Conservation (phyloP, 73 alveolate genomes). For the Durusdinium trenchii region DNA sequence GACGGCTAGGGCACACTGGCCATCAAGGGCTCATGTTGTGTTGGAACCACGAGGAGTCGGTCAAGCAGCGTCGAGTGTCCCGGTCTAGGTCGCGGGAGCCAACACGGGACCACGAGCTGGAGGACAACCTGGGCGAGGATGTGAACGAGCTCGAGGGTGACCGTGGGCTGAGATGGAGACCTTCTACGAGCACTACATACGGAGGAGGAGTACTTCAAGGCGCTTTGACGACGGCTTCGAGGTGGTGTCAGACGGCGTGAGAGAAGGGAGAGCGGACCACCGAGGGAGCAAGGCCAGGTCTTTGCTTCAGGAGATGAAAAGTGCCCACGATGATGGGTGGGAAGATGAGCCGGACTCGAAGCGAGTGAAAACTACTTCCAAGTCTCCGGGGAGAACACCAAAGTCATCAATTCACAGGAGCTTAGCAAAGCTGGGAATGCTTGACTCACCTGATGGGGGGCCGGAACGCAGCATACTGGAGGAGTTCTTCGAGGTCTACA, state of each 20-base stretch:
- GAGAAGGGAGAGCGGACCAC: background rate
- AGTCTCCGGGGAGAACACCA: background rate
- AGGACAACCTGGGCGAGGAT: background rate
- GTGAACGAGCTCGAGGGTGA: background rate
- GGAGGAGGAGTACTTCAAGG: background rate
- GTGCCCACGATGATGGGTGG: no score
- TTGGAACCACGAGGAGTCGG: background rate
- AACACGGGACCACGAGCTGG: background rate
- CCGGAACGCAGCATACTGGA: background rate
- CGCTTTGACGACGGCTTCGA: no score
- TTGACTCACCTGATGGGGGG: background rate
- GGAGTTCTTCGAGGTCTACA: constrained; percentile 21
- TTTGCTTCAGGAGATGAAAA: no score
- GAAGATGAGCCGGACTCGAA: no score
- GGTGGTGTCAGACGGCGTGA: background rate
- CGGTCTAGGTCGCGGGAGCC: background rate
- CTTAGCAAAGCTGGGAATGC: background rate
- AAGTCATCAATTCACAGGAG: background rate
- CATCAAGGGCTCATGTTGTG: background rate
- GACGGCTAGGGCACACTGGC: background rate
- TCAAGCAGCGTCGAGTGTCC: background rate
- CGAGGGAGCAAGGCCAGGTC: background rate
- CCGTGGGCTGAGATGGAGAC: no score
- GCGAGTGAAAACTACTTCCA: no score
- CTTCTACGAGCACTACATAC: background rate